A percentile compares a stretch with the other conserved stretches of the same genome.
phyloP scores from a whole-genome alignment of 805 yeast genomes.

The Metschnikowia lochheadii region DNA sequence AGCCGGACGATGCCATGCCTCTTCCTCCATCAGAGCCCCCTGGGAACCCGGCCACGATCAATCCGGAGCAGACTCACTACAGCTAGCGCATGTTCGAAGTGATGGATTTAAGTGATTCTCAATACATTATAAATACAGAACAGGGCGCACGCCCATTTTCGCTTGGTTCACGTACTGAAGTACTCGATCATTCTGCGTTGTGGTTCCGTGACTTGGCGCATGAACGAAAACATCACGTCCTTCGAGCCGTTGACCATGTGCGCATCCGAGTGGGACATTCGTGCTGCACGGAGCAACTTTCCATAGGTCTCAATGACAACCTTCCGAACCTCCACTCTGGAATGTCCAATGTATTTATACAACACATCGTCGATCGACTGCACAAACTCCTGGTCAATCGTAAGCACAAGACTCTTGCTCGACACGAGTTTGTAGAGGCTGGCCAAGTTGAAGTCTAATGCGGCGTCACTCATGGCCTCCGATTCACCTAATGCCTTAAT shows the following conservation, averaged over 20 bases:
- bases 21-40: conserved; percentile 10
- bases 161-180: conserved; percentile 25
- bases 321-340: conserved; percentile 36
- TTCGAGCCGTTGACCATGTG: not conserved
- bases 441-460: conserved; percentile 22
- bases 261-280: conserved; percentile 2
- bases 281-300: conserved; percentile 22
- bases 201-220: conserved; percentile 27
- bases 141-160: not conserved
- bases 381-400: conserved; percentile 19
- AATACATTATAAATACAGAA: not conserved
- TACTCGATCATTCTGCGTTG: conserved; percentile 47
- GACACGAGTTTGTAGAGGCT: conserved; percentile 25
- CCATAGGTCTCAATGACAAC: conserved; percentile 38
- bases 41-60: not conserved
- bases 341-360: conserved; percentile 24
- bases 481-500: conserved; percentile 13
- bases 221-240: not conserved
- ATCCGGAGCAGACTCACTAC: conserved; percentile 1
- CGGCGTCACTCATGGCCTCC: not conserved
- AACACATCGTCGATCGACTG: conserved; percentile 28
- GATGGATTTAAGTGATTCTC: not conserved
- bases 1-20: conserved; percentile 4
- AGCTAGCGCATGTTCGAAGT: not conserved
- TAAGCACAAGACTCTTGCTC: conserved; percentile 16